Conservation (phyloP, 257 asterid species). For the Verbena officinalis region DNA sequence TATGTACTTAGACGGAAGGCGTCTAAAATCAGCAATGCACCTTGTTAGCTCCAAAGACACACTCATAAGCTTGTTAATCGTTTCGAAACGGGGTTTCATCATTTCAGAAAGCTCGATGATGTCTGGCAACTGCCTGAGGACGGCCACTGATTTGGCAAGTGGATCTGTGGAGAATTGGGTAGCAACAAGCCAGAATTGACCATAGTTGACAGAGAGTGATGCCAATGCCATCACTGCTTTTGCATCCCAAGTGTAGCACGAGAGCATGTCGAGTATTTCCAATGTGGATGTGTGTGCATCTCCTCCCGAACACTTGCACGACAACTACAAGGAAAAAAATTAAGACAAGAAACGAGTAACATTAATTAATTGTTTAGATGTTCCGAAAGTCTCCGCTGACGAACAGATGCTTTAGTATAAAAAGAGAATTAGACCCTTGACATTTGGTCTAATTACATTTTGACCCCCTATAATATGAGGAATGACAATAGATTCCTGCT, state of each 20-base stretch:
- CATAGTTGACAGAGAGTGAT: conserved; percentile 64
- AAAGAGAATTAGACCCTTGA: too few species aligned
- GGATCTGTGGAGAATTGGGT: conserved; percentile 52
- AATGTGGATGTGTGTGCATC: conserved; percentile 55
- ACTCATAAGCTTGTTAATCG: conserved; percentile 55
- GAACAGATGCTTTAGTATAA: too few species aligned
- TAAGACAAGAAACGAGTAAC: too few species aligned
- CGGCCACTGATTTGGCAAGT: conserved; percentile 64
- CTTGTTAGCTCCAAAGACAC: conserved; percentile 58
- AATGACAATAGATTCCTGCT: too few species aligned
- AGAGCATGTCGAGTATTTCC: conserved; percentile 56
- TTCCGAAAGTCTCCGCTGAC: too few species aligned
- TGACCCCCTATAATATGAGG: too few species aligned
- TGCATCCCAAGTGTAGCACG: conserved; percentile 76
- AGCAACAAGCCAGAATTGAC: conserved; percentile 79
- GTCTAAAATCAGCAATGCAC: conserved; percentile 53
- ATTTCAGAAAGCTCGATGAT: conserved; percentile 43
- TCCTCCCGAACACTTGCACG: conserved; percentile 67
- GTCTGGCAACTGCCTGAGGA: conserved; percentile 66
- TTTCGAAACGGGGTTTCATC: conserved; percentile 58
- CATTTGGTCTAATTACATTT: too few species aligned
- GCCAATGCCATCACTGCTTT: conserved; percentile 65
- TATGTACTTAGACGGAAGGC: conserved; percentile 61
- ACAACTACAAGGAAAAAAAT: conserved; percentile 47
- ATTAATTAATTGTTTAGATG: too few species aligned